phyloP scores from a whole-genome alignment of 2,329 filamentous ascomycete genomes.

The Xylariales sp. region DNA sequence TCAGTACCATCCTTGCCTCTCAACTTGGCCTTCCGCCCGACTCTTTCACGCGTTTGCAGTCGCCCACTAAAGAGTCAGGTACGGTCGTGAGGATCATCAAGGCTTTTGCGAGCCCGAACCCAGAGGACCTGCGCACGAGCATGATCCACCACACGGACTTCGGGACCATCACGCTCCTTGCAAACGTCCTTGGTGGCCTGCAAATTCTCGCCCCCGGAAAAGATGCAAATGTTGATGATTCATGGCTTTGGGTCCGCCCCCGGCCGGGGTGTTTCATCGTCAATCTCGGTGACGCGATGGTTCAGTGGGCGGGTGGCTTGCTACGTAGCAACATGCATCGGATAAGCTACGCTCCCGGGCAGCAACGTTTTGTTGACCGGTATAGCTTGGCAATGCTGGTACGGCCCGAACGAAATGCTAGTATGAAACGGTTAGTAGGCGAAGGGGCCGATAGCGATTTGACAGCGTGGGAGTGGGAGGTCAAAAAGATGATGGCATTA shows the following conservation, averaged over 20 bases:
- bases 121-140: constrained; percentile 41
- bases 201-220: constrained; percentile 49
- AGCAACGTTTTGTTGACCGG: constrained; percentile 40
- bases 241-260: constrained; percentile 44
- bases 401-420: constrained; percentile 35
- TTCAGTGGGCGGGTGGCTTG: constrained; percentile 43
- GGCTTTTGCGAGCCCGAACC: constrained; percentile 35
- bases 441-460: constrained; percentile 11
- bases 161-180: constrained; percentile 52
- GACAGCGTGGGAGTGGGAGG: constrained; percentile 37
- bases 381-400: constrained; percentile 35
- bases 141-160: constrained; percentile 53
- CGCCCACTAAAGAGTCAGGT: constrained; percentile 45
- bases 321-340: constrained; percentile 46
- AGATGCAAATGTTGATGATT: no score
- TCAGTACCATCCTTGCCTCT: constrained; percentile 42
- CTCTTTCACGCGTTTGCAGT: constrained; percentile 45
- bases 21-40: constrained; percentile 44
- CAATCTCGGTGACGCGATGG: constrained; percentile 44
- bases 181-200: constrained; percentile 52
- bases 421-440: constrained; percentile 34
- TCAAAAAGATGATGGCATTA: constrained; percentile 21
- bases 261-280: constrained; percentile 44
- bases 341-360: constrained; percentile 38
- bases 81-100: constrained; percentile 44